Base-by-base conservation (phyloP, 441 rosid genomes). In the Aquilaria agallochum region DNA sequence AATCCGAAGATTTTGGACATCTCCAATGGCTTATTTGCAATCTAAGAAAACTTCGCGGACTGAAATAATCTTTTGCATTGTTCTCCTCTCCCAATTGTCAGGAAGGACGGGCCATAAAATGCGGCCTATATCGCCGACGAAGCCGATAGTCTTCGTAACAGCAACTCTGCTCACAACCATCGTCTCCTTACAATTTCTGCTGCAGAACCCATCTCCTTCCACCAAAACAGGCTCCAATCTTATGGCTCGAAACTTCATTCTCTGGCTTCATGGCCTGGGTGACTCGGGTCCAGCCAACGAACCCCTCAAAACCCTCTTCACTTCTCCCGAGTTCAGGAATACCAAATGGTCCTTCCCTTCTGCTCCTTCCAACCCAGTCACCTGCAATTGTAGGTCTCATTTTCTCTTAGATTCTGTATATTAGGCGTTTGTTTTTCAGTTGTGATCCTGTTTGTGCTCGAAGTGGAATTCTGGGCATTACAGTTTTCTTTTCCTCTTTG, bases 261-360 rank as follows among this genome's bases (percentile, higher is more conserved):
- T 89, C 31, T 92, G 97, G 97, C 96, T 92, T 64, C 97, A 89
- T 66, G 96, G 91, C 7, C 50, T 92, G 32, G 98, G 96, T 10
- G 95, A 89, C 67, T 87, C 96, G 0, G 95, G 98, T 68, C 98
- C 96, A 30, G 92, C 95, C 12, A 92, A 92, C 70, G 93, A 92
- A 76, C 95, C 90, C 65, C 83, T 87, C 81, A 87, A 74, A 72
- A 74, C 85, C 30, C 51, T 78, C 76, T 87, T 87, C 80, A 77
- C 80, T 30, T 85, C 93, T 30, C 72, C 81, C 0, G 79, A 78
- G 75, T 87, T 87, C 61, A 64, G 64, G 8, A 55, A 68, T 68
- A 70, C 90, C 71, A 80, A 73, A 60, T 88, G 97, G 92, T 80
- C 83, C 60, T 91, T 91, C 80, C 97, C 96, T 68, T 84, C 92